A percentile compares a stretch with the other conserved stretches of the same genome.
Evolutionary conservation across 176 grass and related monocot species (phyloP).

Genomic region (Themeda triandra): DNA sequence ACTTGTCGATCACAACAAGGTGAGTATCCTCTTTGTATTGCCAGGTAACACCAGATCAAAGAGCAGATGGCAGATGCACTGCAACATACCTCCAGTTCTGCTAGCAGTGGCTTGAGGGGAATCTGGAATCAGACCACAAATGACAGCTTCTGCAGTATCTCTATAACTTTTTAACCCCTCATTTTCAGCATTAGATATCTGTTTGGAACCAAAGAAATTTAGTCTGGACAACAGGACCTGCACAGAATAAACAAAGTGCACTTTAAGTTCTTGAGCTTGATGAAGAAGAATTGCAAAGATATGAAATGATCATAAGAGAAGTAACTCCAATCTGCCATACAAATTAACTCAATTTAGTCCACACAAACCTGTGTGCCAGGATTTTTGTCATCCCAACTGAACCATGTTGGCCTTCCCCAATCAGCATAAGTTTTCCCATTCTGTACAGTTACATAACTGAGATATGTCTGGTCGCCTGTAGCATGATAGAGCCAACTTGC

Average conservation of each 20-base stretch:
- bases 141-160: conserved; percentile 85
- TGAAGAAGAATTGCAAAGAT: background rate
- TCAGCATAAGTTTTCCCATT: conserved; percentile 79
- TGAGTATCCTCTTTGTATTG: background rate
- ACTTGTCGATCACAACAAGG: background rate
- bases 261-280: conserved; percentile 9
- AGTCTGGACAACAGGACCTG: conserved; percentile 95
- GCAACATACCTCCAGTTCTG: conserved; percentile 68
- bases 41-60: conserved; percentile 12
- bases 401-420: conserved; percentile 96
- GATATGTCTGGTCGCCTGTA: conserved; percentile 87
- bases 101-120: conserved; percentile 89
- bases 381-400: conserved; percentile 99
- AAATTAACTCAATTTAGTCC: background rate
- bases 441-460: conserved; percentile 86
- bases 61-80: background rate
- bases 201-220: conserved; percentile 81
- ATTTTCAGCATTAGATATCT: conserved; percentile 86
- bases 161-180: conserved; percentile 71
- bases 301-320: background rate
- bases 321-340: background rate
- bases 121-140: conserved; percentile 95
- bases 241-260: conserved; percentile 26
- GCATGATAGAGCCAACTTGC: conserved; percentile 99
- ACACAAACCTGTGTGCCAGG: conserved; percentile 82